Conservation (phyloP, 148 eudicot species). For the Chenopodium berlandieri region DNA sequence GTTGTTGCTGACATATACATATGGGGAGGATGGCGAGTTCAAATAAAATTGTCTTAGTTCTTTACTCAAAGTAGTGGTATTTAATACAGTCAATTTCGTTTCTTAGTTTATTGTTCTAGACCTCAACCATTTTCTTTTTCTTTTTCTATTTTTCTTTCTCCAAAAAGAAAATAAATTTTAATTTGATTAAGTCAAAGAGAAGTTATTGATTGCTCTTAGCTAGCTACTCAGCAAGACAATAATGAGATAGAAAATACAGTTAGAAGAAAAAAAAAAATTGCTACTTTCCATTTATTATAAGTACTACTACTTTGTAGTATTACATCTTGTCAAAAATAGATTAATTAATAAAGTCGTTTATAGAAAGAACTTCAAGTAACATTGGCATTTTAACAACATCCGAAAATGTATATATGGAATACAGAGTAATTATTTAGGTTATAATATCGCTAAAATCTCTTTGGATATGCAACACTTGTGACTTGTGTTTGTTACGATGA, state of each 20-base stretch:
- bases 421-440: too few species aligned
- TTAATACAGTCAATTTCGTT: slow-evolving; percentile 20
- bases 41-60: slow-evolving; percentile 1
- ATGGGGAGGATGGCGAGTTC: slow-evolving; percentile 11
- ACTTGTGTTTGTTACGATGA: too few species aligned
- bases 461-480: too few species aligned
- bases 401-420: too few species aligned
- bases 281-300: not conserved
- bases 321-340: too few species aligned
- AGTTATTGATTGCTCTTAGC: slow-evolving; percentile 10
- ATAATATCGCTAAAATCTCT: too few species aligned
- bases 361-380: too few species aligned
- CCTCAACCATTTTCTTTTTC: not conserved
- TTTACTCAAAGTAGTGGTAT: slow-evolving; percentile 10
- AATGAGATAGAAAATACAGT: not conserved
- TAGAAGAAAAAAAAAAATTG: not conserved
- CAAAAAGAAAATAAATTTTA: not conserved
- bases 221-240: not conserved
- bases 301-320: too few species aligned
- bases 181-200: slow-evolving; percentile 15
- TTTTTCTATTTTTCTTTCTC: slow-evolving; percentile 1
- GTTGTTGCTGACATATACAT: slow-evolving; percentile 14
- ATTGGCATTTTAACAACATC: too few species aligned
- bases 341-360: too few species aligned
- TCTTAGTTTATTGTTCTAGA: not conserved